These are phyloP conservation scores for Termitomyces sp. DNA, from an alignment of 768 basidiomycete genomes.

Conservation along the genomic window DNA sequence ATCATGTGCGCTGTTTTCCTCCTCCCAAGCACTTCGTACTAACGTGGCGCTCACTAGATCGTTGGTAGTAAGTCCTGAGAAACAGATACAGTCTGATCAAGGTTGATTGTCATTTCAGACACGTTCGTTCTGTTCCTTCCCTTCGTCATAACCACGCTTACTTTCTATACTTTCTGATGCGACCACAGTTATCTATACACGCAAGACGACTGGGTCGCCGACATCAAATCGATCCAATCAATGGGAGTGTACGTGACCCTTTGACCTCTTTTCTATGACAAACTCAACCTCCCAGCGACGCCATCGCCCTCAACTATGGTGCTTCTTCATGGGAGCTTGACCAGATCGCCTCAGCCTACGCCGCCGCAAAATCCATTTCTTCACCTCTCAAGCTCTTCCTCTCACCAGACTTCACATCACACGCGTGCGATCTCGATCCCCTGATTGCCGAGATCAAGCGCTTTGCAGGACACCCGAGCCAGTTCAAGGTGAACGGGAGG, in stretches of 20 bases:
- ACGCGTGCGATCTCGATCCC: conserved; percentile 43
- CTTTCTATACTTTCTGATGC: background rate
- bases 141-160: background rate
- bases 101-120: conserved; percentile 25
- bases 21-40: background rate
- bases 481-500: conserved; percentile 52
- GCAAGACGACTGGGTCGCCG: conserved; percentile 36
- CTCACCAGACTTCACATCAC: conserved; percentile 53
- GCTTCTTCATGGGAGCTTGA: conserved; percentile 46
- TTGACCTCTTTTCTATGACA: background rate
- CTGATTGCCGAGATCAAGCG: conserved; percentile 41
- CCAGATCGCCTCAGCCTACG: conserved; percentile 48
- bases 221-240: conserved; percentile 38
- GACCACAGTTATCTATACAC: conserved; percentile 36
- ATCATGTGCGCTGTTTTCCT: conserved; percentile 34
- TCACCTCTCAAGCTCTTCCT: conserved; percentile 52
- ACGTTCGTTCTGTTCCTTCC: conserved; percentile 30
- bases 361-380: conserved; percentile 40
- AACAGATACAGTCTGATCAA: background rate
- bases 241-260: conserved; percentile 36
- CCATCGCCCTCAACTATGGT: conserved; percentile 63
- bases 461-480: conserved; percentile 48
- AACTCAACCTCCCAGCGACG: conserved; percentile 37
- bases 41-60: conserved; percentile 29
- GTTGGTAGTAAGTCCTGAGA: conserved; percentile 38